A percentile compares a stretch with the other conserved stretches of the same genome.
Conservation (phyloP, 805 yeast species). For the Saccharomycopsis vini region DNA sequence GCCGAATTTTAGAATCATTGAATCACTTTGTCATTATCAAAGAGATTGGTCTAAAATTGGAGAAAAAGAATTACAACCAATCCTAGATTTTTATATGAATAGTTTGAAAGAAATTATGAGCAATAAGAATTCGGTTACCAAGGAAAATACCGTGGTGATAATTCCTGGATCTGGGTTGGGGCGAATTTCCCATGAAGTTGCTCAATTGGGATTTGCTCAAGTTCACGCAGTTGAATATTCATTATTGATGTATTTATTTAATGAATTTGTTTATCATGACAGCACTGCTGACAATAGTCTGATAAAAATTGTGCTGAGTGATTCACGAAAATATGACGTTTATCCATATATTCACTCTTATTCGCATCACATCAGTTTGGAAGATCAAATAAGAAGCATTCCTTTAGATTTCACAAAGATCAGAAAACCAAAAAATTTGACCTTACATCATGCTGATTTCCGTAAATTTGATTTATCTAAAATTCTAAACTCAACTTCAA, state of each 20-base stretch:
- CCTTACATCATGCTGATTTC: conserved; percentile 55
- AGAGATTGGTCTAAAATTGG: conserved; percentile 66
- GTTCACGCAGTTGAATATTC: conserved; percentile 76
- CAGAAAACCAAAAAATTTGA: conserved; percentile 39
- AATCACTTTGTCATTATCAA: conserved; percentile 63
- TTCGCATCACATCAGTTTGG: conserved; percentile 47
- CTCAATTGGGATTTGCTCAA: conserved; percentile 30
- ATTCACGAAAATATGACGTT: conserved; percentile 25
- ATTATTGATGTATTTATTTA: conserved; percentile 64
- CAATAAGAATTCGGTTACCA: conserved; percentile 21
- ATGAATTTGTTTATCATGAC: conserved; percentile 43
- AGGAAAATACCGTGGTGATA: conserved; percentile 41
- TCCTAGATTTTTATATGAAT: conserved; percentile 40
- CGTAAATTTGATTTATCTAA: conserved; percentile 35
- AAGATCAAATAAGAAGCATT: conserved; percentile 41
- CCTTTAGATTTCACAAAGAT: conserved; percentile 26
- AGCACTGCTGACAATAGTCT: conserved; percentile 3
- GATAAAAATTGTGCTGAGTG: too few relatives aligned
- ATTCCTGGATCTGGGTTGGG: conserved; percentile 91
- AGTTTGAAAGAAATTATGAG: conserved; percentile 29
- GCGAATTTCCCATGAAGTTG: conserved; percentile 58
- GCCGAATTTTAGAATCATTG: conserved; percentile 43
- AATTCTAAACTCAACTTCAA: conserved; percentile 16
- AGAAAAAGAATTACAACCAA: conserved; percentile 41
- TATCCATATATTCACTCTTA: conserved; percentile 56